These are phyloP conservation scores for Begonia loranthoides DNA, from an alignment of 306 rosid species.

Conservation along the genomic window DNA sequence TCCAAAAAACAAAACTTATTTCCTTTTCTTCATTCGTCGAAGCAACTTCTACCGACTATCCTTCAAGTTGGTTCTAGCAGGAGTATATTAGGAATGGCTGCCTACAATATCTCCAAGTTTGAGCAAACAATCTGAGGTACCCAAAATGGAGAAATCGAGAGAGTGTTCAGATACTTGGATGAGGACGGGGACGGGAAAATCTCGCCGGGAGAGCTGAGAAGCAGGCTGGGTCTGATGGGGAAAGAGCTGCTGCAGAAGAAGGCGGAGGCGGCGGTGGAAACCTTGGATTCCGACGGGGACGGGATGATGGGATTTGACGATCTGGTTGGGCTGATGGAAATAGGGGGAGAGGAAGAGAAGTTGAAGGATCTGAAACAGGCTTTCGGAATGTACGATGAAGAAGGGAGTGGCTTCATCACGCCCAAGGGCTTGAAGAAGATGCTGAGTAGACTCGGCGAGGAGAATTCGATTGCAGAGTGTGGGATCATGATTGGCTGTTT, in stretches of 20 bases:
- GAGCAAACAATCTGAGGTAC: too few species aligned
- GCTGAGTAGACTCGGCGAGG: slow-evolving; percentile 54
- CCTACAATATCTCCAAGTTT: too few species aligned
- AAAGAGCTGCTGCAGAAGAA: slow-evolving; percentile 13
- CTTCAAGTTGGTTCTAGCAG: too few species aligned
- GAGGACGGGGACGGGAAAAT: slow-evolving; percentile 4
- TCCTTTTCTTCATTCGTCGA: too few species aligned
- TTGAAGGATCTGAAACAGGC: slow-evolving; percentile 42
- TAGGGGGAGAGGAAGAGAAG: slow-evolving; percentile 52
- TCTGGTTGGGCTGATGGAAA: slow-evolving; percentile 57
- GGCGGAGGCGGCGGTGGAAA: slow-evolving; percentile 34
- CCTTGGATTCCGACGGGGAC: slow-evolving; percentile 38
- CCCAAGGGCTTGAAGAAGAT: slow-evolving; percentile 55
- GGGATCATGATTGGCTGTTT: slow-evolving; percentile 38
- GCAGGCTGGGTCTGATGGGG: slow-evolving; percentile 31
- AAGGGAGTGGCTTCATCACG: slow-evolving; percentile 50
- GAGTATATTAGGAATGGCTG: too few species aligned
- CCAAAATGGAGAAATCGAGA: neutral
- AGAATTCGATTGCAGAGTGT: slow-evolving; percentile 39
- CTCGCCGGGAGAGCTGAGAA: slow-evolving; percentile 48
- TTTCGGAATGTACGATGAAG: slow-evolving; percentile 66
- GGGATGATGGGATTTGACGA: slow-evolving; percentile 50
- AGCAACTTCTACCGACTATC: too few species aligned
- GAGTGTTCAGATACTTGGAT: neutral
- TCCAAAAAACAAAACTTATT: too few species aligned